Evolutionary conservation across 805 yeast genomes (phyloP).

Genomic region (Clavispora vitiphila): DNA sequence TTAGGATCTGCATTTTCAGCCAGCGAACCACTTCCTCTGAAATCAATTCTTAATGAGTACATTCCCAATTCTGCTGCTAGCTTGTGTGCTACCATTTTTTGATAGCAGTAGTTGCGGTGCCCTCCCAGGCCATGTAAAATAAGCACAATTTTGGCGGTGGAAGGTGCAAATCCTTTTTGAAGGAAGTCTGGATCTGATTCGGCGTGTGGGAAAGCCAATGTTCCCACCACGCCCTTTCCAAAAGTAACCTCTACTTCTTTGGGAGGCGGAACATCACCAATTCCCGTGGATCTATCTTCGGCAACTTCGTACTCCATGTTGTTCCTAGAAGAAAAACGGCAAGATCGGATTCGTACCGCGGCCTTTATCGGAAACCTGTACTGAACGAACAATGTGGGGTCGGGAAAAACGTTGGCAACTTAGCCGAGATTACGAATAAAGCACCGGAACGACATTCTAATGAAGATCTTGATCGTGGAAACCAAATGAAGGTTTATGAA

Average conservation of each 20-base stretch:
- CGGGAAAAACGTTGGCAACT: not conserved
- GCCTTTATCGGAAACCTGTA: no score
- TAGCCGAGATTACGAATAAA: no score
- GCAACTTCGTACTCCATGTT: conserved; percentile 7
- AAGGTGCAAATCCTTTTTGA: conserved; percentile 28
- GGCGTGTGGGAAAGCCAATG: conserved; percentile 35
- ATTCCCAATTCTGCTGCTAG: conserved; percentile 58
- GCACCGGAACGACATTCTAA: no score
- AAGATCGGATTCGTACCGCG: not conserved
- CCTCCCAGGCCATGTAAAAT: conserved; percentile 84
- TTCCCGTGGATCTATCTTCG: conserved; percentile 4
- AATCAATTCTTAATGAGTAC: conserved; percentile 72
- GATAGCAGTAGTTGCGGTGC: conserved; percentile 76
- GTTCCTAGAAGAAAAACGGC: not conserved
- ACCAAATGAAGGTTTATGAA: no score
- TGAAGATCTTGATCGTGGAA: no score
- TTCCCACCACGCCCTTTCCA: conserved; percentile 32
- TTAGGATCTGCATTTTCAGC: conserved; percentile 37
- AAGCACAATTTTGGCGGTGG: conserved; percentile 50
- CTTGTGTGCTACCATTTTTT: conserved; percentile 52
- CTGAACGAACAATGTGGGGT: no score
- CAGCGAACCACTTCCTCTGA: conserved; percentile 81
- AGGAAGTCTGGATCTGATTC: conserved; percentile 20
- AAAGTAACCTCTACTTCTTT: conserved; percentile 33
- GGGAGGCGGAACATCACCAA: conserved; percentile 18